These are phyloP conservation scores for Fusarium austroafricanum DNA, from an alignment of 2,329 filamentous ascomycete species.

Conservation along the genomic window DNA sequence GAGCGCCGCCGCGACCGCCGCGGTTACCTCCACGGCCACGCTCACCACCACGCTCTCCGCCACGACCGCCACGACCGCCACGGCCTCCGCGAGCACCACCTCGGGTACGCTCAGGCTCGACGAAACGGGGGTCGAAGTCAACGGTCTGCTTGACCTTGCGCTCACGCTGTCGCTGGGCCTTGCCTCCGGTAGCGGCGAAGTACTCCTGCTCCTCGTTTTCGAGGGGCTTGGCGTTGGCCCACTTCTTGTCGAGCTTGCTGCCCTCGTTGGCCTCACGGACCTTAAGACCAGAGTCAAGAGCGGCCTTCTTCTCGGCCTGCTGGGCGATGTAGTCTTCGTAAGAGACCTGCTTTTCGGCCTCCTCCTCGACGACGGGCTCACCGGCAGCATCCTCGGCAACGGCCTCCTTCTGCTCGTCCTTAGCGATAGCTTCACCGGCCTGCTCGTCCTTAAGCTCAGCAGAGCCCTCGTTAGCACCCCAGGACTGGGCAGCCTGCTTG, in stretches of 20 bases:
- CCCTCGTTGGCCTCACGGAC: conserved; percentile 95
- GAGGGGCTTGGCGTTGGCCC: conserved; percentile 83
- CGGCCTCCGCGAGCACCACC: conserved; percentile 64
- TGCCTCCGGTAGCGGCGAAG: conserved; percentile 78
- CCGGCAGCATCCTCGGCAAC: conserved; percentile 61
- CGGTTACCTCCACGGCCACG: conserved; percentile 50
- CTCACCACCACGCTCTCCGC: conserved; percentile 57
- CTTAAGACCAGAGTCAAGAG: conserved; percentile 72
- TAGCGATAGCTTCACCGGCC: conserved; percentile 88
- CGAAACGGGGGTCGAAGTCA: conserved; percentile 87
- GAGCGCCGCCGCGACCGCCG: conserved; percentile 47
- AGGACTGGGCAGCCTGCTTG: conserved; percentile 89
- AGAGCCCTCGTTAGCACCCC: conserved; percentile 85
- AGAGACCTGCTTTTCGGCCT: conserved; percentile 86
- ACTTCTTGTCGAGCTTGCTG: conserved; percentile 89
- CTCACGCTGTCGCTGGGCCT: conserved; percentile 86
- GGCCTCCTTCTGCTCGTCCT: conserved; percentile 82
- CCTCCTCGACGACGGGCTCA: conserved; percentile 62
- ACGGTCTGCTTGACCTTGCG: conserved; percentile 91
- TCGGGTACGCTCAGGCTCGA: conserved; percentile 73
- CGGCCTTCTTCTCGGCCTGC: conserved; percentile 78
- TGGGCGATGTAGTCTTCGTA: conserved; percentile 88
- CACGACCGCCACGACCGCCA: conserved; percentile 55
- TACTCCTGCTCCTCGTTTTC: conserved; percentile 80
- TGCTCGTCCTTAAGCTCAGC: conserved; percentile 92